Evolutionary conservation across 192 early-diverging fungal genomes (phyloP).

Genomic region (Mortierella hygrophila): DNA sequence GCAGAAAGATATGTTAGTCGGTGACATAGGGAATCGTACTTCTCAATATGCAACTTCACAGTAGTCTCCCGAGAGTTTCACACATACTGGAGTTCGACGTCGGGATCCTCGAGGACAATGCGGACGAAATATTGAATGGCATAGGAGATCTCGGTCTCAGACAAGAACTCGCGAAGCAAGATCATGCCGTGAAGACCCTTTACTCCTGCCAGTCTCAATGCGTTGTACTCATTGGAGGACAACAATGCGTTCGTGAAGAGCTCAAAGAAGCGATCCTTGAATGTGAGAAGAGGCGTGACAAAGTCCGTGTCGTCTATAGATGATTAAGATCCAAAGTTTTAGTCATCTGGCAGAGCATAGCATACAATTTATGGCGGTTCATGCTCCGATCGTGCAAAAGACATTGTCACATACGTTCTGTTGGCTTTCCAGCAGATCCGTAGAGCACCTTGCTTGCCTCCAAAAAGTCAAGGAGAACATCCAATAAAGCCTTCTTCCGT

Average conservation of each 20-base stretch:
- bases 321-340: neutral
- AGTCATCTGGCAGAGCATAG: neutral
- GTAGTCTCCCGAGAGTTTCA: neutral
- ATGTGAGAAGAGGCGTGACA: constrained; percentile 73
- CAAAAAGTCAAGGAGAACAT: constrained; percentile 80
- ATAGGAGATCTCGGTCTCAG: constrained; percentile 69
- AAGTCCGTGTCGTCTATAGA: constrained; percentile 65
- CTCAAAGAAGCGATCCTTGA: constrained; percentile 83
- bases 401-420: constrained; percentile 35
- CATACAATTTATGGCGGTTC: neutral
- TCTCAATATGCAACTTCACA: no score
- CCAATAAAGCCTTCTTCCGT: constrained; percentile 72
- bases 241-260: constrained; percentile 77
- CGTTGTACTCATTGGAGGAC: constrained; percentile 81
- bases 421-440: constrained; percentile 62
- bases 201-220: constrained; percentile 76
- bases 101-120: constrained; percentile 62
- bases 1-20: neutral
- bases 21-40: no score
- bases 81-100: constrained; percentile 62
- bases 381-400: neutral
- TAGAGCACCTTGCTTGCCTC: constrained; percentile 73
- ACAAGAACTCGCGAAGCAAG: constrained; percentile 67
- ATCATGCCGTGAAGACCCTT: constrained; percentile 79
- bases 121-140: constrained; percentile 65